Percentiles rank a stretch among this genome's conserved stretches.
Evolutionary conservation across 345 rosid genomes (phyloP).

Genomic region (Geranium brycei): DNA sequence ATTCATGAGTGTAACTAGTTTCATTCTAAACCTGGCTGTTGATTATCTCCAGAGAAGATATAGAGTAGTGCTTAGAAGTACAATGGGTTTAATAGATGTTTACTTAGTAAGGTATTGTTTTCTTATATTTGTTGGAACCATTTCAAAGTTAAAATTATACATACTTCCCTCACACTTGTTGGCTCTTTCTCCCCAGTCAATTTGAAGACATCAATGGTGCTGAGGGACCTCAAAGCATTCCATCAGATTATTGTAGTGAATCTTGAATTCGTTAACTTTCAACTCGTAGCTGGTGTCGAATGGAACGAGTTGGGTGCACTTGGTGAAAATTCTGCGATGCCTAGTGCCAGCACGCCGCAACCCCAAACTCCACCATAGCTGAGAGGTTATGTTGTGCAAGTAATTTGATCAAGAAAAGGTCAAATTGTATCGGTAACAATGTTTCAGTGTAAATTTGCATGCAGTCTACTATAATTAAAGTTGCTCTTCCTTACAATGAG

Average conservation of each 20-base stretch:
- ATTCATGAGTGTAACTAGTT: slow-evolving; percentile 4
- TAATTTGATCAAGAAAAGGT: too few relatives aligned
- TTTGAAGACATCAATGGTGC: slow-evolving; percentile 61
- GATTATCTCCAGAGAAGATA: slow-evolving; percentile 84
- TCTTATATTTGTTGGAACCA: neutral
- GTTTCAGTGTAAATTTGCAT: too few relatives aligned
- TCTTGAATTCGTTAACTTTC: slow-evolving; percentile 21
- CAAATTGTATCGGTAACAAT: too few relatives aligned
- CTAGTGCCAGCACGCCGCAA: too few relatives aligned
- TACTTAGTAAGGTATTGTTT: slow-evolving; percentile 72
- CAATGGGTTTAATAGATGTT: slow-evolving; percentile 97
- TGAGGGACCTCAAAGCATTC: slow-evolving; percentile 42
- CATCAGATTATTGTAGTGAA: slow-evolving; percentile 33
- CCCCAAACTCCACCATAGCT: slow-evolving; percentile 45
- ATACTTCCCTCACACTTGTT: slow-evolving; percentile 2
- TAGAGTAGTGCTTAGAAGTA: slow-evolving; percentile 83
- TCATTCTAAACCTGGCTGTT: slow-evolving; percentile 44
- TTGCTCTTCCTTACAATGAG: too few relatives aligned
- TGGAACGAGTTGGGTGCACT: slow-evolving; percentile 44
- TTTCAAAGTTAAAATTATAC: neutral
- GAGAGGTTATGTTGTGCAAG: too few relatives aligned
- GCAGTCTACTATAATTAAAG: too few relatives aligned
- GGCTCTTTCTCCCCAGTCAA: slow-evolving; percentile 37
- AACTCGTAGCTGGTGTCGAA: slow-evolving; percentile 34
- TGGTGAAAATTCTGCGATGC: slow-evolving; percentile 25